Evolutionary conservation across 2,329 filamentous ascomycete species (phyloP), one percentile per base, ranked within the genome.

Genomic region (Ilyonectria robusta): DNA sequence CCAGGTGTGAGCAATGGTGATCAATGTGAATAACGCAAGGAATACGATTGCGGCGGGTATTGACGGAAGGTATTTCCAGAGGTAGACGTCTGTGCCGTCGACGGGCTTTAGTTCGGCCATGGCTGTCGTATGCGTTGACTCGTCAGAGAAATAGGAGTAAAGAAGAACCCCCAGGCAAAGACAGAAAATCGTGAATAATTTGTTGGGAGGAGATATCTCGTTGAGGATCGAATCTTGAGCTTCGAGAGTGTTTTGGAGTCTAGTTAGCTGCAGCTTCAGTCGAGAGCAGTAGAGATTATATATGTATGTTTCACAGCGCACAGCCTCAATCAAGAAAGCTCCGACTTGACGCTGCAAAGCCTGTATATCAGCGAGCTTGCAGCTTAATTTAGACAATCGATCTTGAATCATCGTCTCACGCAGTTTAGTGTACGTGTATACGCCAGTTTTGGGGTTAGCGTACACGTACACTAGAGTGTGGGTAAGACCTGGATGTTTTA

Each of bases 31-130:
- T 1, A 89, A 70, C 21, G 82, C 50, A 1, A 79, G 70, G 62
- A 88, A 87, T 3, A 83, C 73, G 17, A 84, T 74, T 0, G 85
- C 85, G 0, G 81, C 84, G 0, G 80, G 76, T 0, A 87, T 61
- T 0, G 83, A 85, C 0, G 87, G 85, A 4, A 76, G 31, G 17
- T 81, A 82, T 15, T 71, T 53, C 75, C 76, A 77, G 0, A 76
- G n/a, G 6, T 71, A 70, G 1, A 60, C 65, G n/a, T 54, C 10
- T 0, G 59, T 54, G 19, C 55, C 70, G 5, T 68, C 9, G 1
- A 66, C 67, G 0, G 59, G 64, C 44, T 72, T 53, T 0, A 75
- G 35, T 1, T 35, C 31, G 3, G 59, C n/a, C 59, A 47, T 51
- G 13, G 13, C 17, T 7, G 40, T 42, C 40, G 40, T n/a, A 42